A percentile compares a stretch with the other conserved stretches of the same genome.
phyloP scores from a whole-genome alignment of 176 grass and related monocot species.

The Melocanna baccifera region DNA sequence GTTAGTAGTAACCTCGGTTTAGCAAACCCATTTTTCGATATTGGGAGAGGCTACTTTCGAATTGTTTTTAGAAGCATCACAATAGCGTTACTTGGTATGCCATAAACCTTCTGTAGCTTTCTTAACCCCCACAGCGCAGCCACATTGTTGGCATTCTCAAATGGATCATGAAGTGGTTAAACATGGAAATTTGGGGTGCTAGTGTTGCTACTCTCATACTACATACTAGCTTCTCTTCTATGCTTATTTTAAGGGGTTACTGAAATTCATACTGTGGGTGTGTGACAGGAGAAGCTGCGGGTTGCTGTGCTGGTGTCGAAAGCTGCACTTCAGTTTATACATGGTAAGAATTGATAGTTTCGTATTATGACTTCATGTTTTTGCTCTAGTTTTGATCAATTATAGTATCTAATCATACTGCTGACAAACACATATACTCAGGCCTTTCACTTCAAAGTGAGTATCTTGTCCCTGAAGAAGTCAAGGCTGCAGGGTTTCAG shows the following conservation, averaged over 20 bases:
- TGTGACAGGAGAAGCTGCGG: constrained; percentile 80
- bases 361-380: neutral
- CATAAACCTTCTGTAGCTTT: neutral
- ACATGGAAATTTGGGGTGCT: neutral
- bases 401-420: neutral
- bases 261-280: neutral
- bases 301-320: constrained; percentile 85
- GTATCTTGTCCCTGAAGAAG: constrained; percentile 68
- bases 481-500: constrained; percentile 71
- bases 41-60: neutral
- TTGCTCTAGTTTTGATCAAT: neutral
- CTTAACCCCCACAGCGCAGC: neutral
- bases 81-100: neutral
- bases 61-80: neutral
- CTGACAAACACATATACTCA: constrained; percentile 19
- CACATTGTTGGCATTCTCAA: neutral
- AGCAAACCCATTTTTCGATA: neutral
- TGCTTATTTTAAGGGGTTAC: neutral
- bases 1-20: neutral
- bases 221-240: neutral
- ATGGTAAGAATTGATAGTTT: constrained; percentile 37
- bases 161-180: neutral
- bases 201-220: neutral
- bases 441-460: constrained; percentile 52
- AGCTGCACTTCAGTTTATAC: constrained; percentile 87